Evolutionary conservation across 129 eudicot species (phyloP), one percentile per base, ranked within the genome.

Genomic region (Pseudognaphalium luteoalbum): DNA sequence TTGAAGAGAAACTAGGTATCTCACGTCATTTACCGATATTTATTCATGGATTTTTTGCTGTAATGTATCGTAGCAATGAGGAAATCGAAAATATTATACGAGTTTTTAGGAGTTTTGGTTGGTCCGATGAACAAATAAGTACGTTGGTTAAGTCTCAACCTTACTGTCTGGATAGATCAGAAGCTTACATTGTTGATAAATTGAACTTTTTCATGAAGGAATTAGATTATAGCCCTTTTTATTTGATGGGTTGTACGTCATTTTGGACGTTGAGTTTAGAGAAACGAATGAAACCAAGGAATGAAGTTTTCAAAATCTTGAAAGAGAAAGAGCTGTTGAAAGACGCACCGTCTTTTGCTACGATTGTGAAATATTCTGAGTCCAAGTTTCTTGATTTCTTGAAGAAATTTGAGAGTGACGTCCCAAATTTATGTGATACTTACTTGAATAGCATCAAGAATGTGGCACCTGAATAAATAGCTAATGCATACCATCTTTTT

Each of bases 151-250:
- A 62, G 71, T 57, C 32, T 64, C 44, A 32, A 32, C 88, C 88
- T 7, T 32, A 10, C 29, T 32, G 25, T 73, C 16, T 84, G 52
- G 22, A 7, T 12, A 20, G 42, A 20, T 68, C 83, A 2, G 83
- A 84, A 50, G 70, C 67, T 17, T 72, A 68, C 52, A 39, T 84
- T 16, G 16, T 37, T 22, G 80, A 50, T n/a, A 71, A 14, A 17
- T 73, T 81, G 80, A 56, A 68, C 4, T 84, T 77, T 70, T 81
- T 76, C 67, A 84, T 73, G 85, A 68, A 72, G 68, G 78, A 81
- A 21, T 32, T 84, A 11, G 54, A 79, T 5, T 81, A 73, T 69
- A 20, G 54, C 1, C 77, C 78, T 0, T 65, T 12, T 3, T 77
- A 76, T 52, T 28, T 84, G 22, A 61, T 73, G 68, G 35, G 57